phyloP scores from a whole-genome alignment of 768 basidiomycete genomes.

The Pleurotus tuber-regium region DNA sequence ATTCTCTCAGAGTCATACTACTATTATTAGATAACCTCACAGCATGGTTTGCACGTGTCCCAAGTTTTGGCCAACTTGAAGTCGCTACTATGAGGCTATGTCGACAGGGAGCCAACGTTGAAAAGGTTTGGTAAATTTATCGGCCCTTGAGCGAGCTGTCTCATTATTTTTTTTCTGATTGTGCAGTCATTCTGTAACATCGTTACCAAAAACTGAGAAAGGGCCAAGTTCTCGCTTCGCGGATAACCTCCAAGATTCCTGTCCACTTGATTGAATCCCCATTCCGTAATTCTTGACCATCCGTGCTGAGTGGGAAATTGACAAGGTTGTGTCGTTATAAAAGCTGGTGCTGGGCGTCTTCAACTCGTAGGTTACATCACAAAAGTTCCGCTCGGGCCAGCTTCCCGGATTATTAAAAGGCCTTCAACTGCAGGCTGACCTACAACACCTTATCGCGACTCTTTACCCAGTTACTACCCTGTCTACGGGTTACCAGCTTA shows the following conservation, averaged over 20 bases:
- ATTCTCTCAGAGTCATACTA: no score
- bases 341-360: neutral
- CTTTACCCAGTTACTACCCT: no score
- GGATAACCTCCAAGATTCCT: constrained; percentile 1
- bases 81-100: no score
- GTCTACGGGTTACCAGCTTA: no score
- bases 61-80: neutral
- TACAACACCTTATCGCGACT: no score
- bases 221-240: no score
- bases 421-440: no score
- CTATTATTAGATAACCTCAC: no score
- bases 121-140: no score
- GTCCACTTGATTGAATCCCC: constrained; percentile 5
- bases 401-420: no score
- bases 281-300: constrained; percentile 5
- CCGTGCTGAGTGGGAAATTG: constrained; percentile 6
- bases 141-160: no score
- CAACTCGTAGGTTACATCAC: neutral
- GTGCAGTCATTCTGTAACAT: neutral
- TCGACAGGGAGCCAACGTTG: no score
- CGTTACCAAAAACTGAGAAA: neutral
- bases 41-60: neutral
- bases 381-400: neutral
- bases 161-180: neutral
- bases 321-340: neutral